Percentiles rank a stretch among this genome's conserved stretches.
phyloP scores from a whole-genome alignment of 495 filamentous ascomycete genomes.

The Tuber microsphaerosporum region DNA sequence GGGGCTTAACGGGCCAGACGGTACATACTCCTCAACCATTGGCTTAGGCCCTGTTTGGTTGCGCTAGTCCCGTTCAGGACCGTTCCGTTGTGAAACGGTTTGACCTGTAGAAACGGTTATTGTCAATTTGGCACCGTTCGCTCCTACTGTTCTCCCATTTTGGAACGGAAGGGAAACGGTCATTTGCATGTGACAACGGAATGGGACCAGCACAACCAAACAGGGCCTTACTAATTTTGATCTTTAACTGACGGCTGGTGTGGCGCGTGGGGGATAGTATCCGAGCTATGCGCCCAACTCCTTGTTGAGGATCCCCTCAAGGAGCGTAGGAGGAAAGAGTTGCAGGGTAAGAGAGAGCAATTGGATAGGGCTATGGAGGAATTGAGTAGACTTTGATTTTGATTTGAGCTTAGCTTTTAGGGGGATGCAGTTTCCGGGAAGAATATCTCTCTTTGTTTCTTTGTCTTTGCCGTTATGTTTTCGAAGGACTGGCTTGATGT shows the following conservation, averaged over 20 bases:
- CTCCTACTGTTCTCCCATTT: too few relatives aligned
- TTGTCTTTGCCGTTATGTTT: background rate
- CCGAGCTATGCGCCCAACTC: constrained; percentile 26
- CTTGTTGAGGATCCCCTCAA: constrained; percentile 38
- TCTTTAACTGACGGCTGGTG: background rate
- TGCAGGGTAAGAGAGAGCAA: constrained; percentile 30
- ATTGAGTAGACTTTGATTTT: constrained; percentile 28
- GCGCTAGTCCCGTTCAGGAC: too few relatives aligned
- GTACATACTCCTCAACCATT: constrained; percentile 10
- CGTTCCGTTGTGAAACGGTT: too few relatives aligned
- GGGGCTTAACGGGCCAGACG: constrained; percentile 24
- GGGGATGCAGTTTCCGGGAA: too few relatives aligned
- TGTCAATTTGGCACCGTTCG: too few relatives aligned
- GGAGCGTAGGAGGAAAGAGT: constrained; percentile 28
- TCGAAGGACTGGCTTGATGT: background rate
- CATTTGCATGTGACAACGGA: too few relatives aligned
- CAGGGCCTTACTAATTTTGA: background rate
- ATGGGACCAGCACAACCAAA: too few relatives aligned
- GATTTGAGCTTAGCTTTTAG: background rate
- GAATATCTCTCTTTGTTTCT: constrained; percentile 3
- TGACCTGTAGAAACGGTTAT: too few relatives aligned
- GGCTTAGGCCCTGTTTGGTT: too few relatives aligned
- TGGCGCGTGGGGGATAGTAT: constrained; percentile 15
- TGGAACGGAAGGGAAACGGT: too few relatives aligned
- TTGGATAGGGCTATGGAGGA: constrained; percentile 36